phyloP scores from a whole-genome alignment of 352 stramenopile genomes.

The Blastocystis hominis region DNA sequence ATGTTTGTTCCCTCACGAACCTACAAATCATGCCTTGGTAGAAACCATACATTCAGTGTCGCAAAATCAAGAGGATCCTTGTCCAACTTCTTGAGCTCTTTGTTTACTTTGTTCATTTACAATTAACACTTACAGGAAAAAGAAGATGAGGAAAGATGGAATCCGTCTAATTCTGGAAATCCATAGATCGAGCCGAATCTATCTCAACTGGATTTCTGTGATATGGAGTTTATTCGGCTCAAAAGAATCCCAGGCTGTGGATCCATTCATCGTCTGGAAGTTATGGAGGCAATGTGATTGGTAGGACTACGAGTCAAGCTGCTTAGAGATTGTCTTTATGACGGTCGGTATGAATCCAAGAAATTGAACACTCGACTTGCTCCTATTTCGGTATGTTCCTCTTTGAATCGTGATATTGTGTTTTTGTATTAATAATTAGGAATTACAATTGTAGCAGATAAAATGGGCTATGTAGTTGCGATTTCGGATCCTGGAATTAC shows the following conservation, averaged over 20 bases:
- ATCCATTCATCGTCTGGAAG: no score
- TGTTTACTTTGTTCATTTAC: constrained; percentile 43
- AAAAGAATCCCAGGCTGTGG: no score
- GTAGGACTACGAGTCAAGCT: no score
- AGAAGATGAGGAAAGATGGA: not conserved
- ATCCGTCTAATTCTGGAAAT: not conserved
- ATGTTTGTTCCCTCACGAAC: constrained; percentile 45
- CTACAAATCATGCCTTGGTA: not conserved
- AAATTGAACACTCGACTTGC: not conserved
- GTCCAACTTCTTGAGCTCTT: constrained; percentile 45
- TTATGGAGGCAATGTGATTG: no score
- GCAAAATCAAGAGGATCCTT: constrained; percentile 58
- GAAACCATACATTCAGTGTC: constrained; percentile 12
- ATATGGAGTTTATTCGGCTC: not conserved
- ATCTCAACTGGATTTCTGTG: not conserved
- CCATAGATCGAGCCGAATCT: not conserved
- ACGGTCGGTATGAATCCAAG: not conserved
- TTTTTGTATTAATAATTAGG: not conserved
- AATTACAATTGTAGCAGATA: not conserved
- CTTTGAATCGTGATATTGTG: not conserved
- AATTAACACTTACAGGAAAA: not conserved
- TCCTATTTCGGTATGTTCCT: not conserved
- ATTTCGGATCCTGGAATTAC: not conserved
- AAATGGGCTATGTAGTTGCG: constrained; percentile 2
- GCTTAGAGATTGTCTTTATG: no score